Evolutionary conservation across 1,139 yeast species (phyloP), one percentile per base, ranked within the genome.

Genomic region (Kluyveromyces sp.): DNA sequence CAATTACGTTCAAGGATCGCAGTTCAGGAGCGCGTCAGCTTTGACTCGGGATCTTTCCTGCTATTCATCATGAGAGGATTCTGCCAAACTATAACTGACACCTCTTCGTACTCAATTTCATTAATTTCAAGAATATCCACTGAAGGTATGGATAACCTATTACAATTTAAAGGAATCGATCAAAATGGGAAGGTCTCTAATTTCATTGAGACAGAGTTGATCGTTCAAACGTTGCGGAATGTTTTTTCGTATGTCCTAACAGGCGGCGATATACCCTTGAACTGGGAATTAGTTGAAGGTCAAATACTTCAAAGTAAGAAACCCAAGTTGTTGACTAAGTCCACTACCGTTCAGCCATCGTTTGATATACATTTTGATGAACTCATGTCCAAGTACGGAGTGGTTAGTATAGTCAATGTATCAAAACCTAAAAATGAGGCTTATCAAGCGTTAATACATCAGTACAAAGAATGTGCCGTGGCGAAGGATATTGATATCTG

Each of bases 181-280:
- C 88, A 82, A 46, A 78, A 78, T 40, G 92, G 92, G 0, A 70
- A 73, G 33, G 83, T 79, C 4, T 71, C 88, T 1, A 80, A 80
- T 53, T 79, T 70, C 55, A 75, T 77, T 18, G 92, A 83, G 56
- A 73, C 83, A 1, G 92, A 83, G 57, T 57, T 81, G 4, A 71
- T 83, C 3, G 66, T 81, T 13, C 77, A 77, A 44, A 74, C 80
- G 3, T 71, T 73, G 31, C 61, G 63, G 13, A 73, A 70, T 49
- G 71, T 79, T 46, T 71, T 78, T 47, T 73, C 85, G 2, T 80
- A 80, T 52, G 71, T 77, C 1, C 73, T 80, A 40, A 63, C 80
- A 1, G 60, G 83, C 46, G 92, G 88, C 0, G 83, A 83, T 58
- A 80, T 78, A 2, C 92, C 94, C 0, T 63, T 81, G 26, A 79